A percentile compares a stretch with the other conserved stretches of the same genome.
These are phyloP conservation scores for Acanthamoeba lugdunensis DNA, from an alignment of 208 protist species.

Conservation along the genomic window DNA sequence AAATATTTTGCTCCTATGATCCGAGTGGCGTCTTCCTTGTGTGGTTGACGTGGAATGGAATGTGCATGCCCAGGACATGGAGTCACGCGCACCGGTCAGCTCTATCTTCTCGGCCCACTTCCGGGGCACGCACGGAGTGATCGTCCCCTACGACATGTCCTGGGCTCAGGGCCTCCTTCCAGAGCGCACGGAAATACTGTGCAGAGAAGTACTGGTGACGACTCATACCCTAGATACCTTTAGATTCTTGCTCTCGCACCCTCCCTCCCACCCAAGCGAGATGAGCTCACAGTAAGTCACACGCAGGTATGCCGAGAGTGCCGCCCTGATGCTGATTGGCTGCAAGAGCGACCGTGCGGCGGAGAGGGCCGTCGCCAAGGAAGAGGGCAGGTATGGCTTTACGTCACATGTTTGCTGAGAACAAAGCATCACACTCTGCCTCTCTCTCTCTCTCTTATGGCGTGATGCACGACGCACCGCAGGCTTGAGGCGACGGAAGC, in stretches of 20 bases:
- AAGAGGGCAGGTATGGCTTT: neutral
- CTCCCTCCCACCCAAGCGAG: neutral
- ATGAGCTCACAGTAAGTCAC: neutral
- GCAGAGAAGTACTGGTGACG: neutral
- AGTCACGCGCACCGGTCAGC: constrained; percentile 52
- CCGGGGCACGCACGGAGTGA: constrained; percentile 30
- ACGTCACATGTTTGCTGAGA: neutral
- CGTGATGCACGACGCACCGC: neutral
- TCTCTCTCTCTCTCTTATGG: too few relatives aligned
- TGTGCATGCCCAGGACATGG: constrained; percentile 71
- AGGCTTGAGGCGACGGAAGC: neutral
- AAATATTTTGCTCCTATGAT: neutral
- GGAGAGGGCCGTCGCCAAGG: neutral
- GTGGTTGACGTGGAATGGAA: neutral
- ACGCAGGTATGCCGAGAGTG: neutral
- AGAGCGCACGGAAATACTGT: neutral
- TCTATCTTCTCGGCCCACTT: constrained; percentile 69
- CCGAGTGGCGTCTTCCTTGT: neutral
- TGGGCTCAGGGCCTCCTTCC: constrained; percentile 40
- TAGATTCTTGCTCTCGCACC: too few relatives aligned
- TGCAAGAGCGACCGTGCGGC: neutral
- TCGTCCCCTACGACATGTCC: constrained; percentile 67
- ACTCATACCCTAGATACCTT: neutral
- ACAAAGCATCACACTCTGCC: too few relatives aligned
- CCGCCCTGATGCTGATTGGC: neutral